Evolutionary conservation across 2,329 filamentous ascomycete genomes (phyloP).

Genomic region (Venturia carpophila): DNA sequence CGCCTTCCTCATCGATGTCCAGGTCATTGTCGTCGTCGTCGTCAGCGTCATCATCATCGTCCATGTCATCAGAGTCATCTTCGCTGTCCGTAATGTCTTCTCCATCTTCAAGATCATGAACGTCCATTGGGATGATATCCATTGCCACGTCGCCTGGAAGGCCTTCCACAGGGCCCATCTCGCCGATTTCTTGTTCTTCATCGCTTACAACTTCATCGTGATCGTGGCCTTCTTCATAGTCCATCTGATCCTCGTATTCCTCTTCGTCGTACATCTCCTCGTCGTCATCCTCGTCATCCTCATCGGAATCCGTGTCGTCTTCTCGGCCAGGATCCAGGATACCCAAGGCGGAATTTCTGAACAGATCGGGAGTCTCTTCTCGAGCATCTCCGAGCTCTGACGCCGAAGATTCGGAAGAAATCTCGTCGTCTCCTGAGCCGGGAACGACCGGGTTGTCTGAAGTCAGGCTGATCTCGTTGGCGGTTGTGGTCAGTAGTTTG

Average conservation of each 20-base stretch:
- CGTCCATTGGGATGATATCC: conserved; percentile 73
- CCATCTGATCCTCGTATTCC: conserved; percentile 79
- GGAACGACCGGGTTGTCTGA: conserved; percentile 63
- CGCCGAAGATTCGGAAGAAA: conserved; percentile 77
- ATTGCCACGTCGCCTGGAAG: conserved; percentile 54
- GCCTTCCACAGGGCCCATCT: conserved; percentile 66
- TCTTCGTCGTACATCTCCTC: conserved; percentile 83
- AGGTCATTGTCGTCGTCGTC: conserved; percentile 36
- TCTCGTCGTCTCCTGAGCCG: conserved; percentile 66
- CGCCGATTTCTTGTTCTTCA: conserved; percentile 70
- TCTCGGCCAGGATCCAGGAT: conserved; percentile 83
- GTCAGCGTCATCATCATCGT: conserved; percentile 48
- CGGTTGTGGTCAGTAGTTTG: conserved; percentile 78
- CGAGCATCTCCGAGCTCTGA: conserved; percentile 75
- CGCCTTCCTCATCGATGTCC: conserved; percentile 43
- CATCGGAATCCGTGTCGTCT: conserved; percentile 71
- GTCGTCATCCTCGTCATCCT: conserved; percentile 68
- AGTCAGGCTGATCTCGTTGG: conserved; percentile 73
- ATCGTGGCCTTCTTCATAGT: conserved; percentile 77
- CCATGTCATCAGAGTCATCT: conserved; percentile 51
- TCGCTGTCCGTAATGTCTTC: conserved; percentile 54
- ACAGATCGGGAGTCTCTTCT: conserved; percentile 85
- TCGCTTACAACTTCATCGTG: conserved; percentile 84
- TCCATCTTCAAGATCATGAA: conserved; percentile 44
- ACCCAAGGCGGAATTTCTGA: conserved; percentile 89